Evolutionary conservation across 2,329 filamentous ascomycete species (phyloP), one percentile per base, ranked within the genome.

Genomic region (Colletotrichum horii): DNA sequence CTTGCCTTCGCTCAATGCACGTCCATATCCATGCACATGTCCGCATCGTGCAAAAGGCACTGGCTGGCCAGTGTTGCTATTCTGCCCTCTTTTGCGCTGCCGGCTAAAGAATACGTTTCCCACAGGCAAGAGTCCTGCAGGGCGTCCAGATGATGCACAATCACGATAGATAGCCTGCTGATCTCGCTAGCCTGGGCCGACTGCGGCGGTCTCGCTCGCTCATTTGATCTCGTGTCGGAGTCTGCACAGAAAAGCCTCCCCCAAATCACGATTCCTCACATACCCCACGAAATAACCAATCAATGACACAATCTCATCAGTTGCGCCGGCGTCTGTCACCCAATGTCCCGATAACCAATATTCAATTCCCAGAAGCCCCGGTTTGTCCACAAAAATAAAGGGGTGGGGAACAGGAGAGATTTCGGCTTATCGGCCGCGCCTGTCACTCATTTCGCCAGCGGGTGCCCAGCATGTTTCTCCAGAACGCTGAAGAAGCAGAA

Each of bases 371-470:
- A 61, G 24, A 38, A 15, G 28, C 34, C 34, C 16, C 58, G 34
- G 62, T 22, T 56, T 60, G 24, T 36, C 34, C 56, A 48, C 64
- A 60, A 38, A 58, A 48, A 55, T 15, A 64, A 72, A 43, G 19
- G 22, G 34, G 58, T 65, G 73, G 56, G 58, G 64, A 38, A 43
- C 32, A 64, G n/a, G 26, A 68, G 62, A 56, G 56, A 72, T 62
- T 68, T 64, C 24, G 73, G 28, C 68, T 71, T 66, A 36, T 68
- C 56, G 30, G 30, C 48, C 28, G 62, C 26, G 48, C 62, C 64
- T 73, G 64, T 73, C 43, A 71, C 26, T 75, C 56, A 75, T 73
- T 64, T 75, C 73, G 70, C 38, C 64, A 56, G 55, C 22, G 30
- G 22, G 55, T 22, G 22, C 52, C 28, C 61, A 62, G 52, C 32